Evolutionary conservation across 202 grass and related monocot species (phyloP).

Genomic region (Brachypodium distachyon): DNA sequence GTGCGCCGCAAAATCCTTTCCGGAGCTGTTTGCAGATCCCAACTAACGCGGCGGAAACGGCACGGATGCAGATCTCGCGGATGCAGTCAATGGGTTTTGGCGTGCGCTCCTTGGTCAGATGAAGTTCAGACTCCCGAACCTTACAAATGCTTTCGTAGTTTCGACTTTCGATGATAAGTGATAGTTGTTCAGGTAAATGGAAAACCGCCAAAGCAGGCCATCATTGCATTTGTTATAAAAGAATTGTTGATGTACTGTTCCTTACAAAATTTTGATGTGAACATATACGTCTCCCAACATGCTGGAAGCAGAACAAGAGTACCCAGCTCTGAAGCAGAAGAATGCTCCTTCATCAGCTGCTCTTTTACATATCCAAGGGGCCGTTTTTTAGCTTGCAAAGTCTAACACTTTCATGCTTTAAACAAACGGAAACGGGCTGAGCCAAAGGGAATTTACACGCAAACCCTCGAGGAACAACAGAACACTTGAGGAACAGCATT

Average conservation of each 20-base stretch:
- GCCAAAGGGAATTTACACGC: conserved; percentile 11
- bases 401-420: not conserved
- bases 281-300: not conserved
- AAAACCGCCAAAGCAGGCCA: not conserved
- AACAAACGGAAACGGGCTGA: conserved; percentile 21
- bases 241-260: not conserved
- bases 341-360: conserved; percentile 2
- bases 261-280: not conserved
- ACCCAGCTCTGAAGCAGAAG: not conserved
- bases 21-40: too few species aligned
- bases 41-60: too few species aligned
- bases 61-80: too few species aligned
- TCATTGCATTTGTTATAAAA: not conserved
- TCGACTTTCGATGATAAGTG: not conserved
- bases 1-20: too few species aligned
- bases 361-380: not conserved
- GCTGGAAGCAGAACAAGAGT: not conserved
- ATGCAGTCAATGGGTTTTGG: too few species aligned
- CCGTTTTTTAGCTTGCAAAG: not conserved
- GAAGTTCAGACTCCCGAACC: not conserved
- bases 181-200: not conserved
- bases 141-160: too few species aligned
- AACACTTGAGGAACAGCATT: not conserved
- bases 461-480: too few species aligned
- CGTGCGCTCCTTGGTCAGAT: too few species aligned